Base-by-base conservation (phyloP, 805 yeast genomes). In the Wickerhamomyces canadensis region DNA sequence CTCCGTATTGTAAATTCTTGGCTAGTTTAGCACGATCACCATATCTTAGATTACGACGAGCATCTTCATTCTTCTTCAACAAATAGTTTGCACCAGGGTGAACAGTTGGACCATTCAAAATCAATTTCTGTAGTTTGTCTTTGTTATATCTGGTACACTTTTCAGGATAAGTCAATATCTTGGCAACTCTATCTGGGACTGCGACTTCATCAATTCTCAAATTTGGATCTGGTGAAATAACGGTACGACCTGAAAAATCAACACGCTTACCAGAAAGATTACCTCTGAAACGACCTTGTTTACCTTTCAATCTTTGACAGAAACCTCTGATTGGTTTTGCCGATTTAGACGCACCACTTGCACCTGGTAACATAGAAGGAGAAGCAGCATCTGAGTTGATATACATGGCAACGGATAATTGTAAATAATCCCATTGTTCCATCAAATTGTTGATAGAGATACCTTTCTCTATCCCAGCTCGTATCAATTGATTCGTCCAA, bases 351-450 rank as follows among this genome's bases (percentile, higher is more conserved):
- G 72, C 67, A 31, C 72, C 74, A 44, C 68, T 66, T 4, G 76
- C 75, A 19, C 84, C 83, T 3, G 96, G 95, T 45, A 80, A 58
- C 59, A 80, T 70, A 5, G 88, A 78, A 12, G 89, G 88, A 38
- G 81, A 78, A 13, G 89, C 93, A 22, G 95, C 83, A 62, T 93
- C 99, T 1, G 96, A 86, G 60, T 93, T 93, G 52, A 93, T 93
- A 59, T 93, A 93, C 87, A 93, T 85, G 16, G 98, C 99, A 33
- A 93, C 89, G 1, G 96, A 84, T 36, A 93, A 70, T 62, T 93
- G 99, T 47, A 93, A 65, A 57, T 86, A 93, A 56, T 93, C 99
- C 99, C 99, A 93, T 56, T 93, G 98, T 55, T 91, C 98, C 96
- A 93, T 89, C 62, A 93, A 70, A 52, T 86, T 86, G 47, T 87